Evolutionary conservation across 2,329 filamentous ascomycete genomes (phyloP).

Genomic region (Gnomoniopsis sp.): DNA sequence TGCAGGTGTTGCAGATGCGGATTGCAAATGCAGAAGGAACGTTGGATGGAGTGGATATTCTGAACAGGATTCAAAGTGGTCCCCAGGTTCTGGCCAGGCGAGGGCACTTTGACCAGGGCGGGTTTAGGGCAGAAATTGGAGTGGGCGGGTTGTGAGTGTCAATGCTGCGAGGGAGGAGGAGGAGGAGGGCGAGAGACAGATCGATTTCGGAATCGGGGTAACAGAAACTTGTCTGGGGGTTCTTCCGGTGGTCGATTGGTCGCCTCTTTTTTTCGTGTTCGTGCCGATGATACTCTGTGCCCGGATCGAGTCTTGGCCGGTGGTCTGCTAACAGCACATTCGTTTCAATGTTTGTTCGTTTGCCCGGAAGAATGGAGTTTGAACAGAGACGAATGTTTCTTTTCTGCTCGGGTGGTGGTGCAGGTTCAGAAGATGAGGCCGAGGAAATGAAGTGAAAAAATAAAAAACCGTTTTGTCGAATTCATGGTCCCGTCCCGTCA

Average conservation of each 20-base stretch:
- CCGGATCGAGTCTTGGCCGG: constrained; percentile 10
- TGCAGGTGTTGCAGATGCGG: constrained; percentile 1
- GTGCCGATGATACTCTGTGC: constrained; percentile 7
- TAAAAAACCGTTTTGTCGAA: background rate
- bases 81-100: background rate
- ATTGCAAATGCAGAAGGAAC: background rate
- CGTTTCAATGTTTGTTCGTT: no score
- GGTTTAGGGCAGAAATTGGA: constrained; percentile 1
- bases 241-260: background rate
- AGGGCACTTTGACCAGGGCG: background rate
- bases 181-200: constrained; percentile 9
- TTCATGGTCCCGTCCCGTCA: background rate
- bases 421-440: background rate
- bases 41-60: background rate
- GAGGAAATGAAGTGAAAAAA: background rate
- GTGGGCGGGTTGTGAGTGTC: background rate
- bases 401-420: background rate
- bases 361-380: no score
- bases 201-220: constrained; percentile 14
- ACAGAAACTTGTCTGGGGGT: constrained; percentile 15
- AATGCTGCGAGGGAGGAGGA: background rate
- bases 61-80: background rate
- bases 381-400: no score
- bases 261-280: background rate
- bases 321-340: background rate